Evolutionary conservation across 345 rosid species (phyloP).

Genomic region (Bretschneidera sinensis): DNA sequence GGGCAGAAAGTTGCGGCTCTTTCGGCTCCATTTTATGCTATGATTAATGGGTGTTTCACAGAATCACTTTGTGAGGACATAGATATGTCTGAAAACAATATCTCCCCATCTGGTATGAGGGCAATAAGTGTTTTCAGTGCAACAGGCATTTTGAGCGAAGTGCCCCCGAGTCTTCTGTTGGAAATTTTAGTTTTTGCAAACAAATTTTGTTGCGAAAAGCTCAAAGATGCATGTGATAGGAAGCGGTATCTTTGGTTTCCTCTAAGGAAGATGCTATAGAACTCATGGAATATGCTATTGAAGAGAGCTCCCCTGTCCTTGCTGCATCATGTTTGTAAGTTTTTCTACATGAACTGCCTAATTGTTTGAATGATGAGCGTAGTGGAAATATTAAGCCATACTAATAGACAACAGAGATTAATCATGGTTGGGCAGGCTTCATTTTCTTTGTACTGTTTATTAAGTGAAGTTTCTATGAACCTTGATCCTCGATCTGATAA

Average conservation of each 20-base stretch:
- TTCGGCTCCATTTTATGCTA: conserved; percentile 82
- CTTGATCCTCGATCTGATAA: conserved; percentile 66
- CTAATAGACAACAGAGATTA: conserved; percentile 45
- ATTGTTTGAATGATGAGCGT: conserved; percentile 70
- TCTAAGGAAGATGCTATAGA: conserved; percentile 78
- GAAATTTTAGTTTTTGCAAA: conserved; percentile 87
- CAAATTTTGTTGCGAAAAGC: conserved; percentile 86
- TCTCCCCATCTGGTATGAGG: conserved; percentile 66
- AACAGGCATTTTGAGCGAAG: conserved; percentile 52
- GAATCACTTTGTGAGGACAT: conserved; percentile 73
- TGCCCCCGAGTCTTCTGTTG: conserved; percentile 54
- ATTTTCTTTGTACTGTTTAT: conserved; percentile 70
- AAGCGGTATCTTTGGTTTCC: conserved; percentile 59
- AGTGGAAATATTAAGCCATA: conserved; percentile 55
- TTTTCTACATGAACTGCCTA: conserved; percentile 71
- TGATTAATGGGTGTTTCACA: conserved; percentile 89
- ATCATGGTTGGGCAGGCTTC: conserved; percentile 81
- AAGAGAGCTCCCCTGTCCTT: conserved; percentile 70
- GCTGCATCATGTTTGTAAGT: conserved; percentile 87
- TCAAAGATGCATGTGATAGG: conserved; percentile 84
- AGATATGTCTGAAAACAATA: conserved; percentile 82
- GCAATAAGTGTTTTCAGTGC: conserved; percentile 62
- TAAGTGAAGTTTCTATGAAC: conserved; percentile 84
- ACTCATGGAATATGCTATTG: conserved; percentile 85
- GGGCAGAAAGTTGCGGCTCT: conserved; percentile 75